A percentile compares a stretch with the other conserved stretches of the same genome.
These are phyloP conservation scores for Leccinum longicurvipes DNA, from an alignment of 768 basidiomycete genomes.

Conservation along the genomic window DNA sequence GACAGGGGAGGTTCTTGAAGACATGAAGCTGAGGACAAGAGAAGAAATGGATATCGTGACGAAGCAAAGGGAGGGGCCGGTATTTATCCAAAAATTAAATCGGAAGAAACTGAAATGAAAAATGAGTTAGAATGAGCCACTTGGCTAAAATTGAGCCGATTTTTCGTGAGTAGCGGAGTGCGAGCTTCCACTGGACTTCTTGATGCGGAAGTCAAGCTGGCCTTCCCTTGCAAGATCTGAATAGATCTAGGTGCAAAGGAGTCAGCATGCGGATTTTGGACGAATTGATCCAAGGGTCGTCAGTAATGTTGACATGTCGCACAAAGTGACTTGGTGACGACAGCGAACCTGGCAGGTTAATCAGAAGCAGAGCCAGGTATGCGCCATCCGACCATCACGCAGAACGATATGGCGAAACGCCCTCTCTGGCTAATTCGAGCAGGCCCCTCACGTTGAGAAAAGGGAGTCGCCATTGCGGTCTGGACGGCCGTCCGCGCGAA, in stretches of 20 bases:
- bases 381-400: neutral
- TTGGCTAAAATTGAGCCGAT: conserved; percentile 29
- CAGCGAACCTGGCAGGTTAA: neutral
- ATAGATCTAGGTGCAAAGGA: conserved; percentile 19
- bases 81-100: conserved; percentile 28
- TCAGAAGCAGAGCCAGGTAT: neutral
- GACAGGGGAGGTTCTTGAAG: conserved; percentile 27
- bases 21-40: conserved; percentile 18
- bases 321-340: neutral
- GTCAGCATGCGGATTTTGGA: neutral
- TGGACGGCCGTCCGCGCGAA: conserved; percentile 11
- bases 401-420: neutral
- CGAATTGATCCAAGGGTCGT: conserved; percentile 8
- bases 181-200: conserved; percentile 22
- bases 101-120: conserved; percentile 11
- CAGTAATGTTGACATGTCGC: neutral
- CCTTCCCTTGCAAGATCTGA: conserved; percentile 13
- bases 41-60: conserved; percentile 1
- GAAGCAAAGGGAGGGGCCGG: conserved; percentile 5
- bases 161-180: conserved; percentile 25
- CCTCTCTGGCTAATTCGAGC: neutral
- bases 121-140: conserved; percentile 19
- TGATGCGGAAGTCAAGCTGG: conserved; percentile 21
- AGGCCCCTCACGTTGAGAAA: conserved; percentile 1
- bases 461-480: conserved; percentile 12